Evolutionary conservation across 345 rosid genomes (phyloP), one percentile per base, ranked within the genome.

Genomic region (Gossypium turneri): DNA sequence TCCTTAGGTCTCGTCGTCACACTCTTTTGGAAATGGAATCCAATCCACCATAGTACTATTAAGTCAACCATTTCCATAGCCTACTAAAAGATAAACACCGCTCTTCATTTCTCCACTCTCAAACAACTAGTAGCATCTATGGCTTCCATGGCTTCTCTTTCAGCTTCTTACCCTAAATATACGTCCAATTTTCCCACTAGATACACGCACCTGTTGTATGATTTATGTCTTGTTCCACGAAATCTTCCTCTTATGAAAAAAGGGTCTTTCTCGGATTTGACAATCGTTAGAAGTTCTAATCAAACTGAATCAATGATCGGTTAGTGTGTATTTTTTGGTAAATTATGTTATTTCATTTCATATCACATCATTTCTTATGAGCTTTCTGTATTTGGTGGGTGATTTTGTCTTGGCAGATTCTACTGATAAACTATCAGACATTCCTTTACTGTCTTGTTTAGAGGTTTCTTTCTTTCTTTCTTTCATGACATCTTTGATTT

Each of bases 381-480:
- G n/a, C 15, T 48, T 51, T 16, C 17, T 51, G n/a, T 4, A 3
- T 51, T 51, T 51, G 56, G 19, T 15, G 56, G n/a, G 1, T 52
- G 19, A 17, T 19, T 66, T 70, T 19, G 9, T 67, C 74, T 51
- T 72, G 29, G 55, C 86, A 87, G 94, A 79, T 85, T 82, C 81
- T 9, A 55, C 75, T 62, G 52, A 78, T 68, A 83, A 76, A 75
- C 73, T 64, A 27, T 77, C 81, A 53, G 83, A 83, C 70, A 81
- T 91, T 79, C 96, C 96, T 27, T 51, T 93, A 22, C 78, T 91
- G 29, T 81, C 94, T 38, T 75, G 85, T 81, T 73, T 78, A 22
- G 94, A 91, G 98, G 97, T 89, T 68, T 69, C 75, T 79, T 72
- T 4, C 15, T 9, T 47, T 63, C 72, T 53, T 24, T 58, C 63